Percentiles rank a stretch among this genome's conserved stretches.
Evolutionary conservation across 2,329 filamentous ascomycete species (phyloP).

Genomic region (Curvularia verruculosa): DNA sequence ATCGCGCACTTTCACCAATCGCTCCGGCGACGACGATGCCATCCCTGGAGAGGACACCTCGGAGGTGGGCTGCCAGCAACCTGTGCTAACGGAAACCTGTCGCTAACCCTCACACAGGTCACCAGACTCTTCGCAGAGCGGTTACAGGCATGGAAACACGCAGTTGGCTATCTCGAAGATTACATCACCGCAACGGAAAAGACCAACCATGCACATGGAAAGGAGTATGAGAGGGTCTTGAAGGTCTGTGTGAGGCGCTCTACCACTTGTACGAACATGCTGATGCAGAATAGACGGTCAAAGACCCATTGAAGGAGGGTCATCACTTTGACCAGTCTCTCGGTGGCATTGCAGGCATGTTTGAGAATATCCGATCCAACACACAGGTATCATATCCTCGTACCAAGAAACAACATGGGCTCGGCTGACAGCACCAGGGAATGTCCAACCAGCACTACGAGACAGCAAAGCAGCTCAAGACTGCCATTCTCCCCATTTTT

Average conservation of each 20-base stretch:
- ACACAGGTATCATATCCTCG: conserved; percentile 65
- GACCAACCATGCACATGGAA: conserved; percentile 80
- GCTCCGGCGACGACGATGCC: conserved; percentile 52
- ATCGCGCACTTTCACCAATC: conserved; percentile 41
- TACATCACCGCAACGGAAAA: conserved; percentile 87
- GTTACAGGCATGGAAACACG: conserved; percentile 94
- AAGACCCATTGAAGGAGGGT: conserved; percentile 82
- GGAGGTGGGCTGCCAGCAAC: conserved; percentile 35
- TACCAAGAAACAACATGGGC: not conserved
- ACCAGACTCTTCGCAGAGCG: conserved; percentile 78
- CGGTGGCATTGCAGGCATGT: conserved; percentile 87
- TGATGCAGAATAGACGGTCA: conserved; percentile 70
- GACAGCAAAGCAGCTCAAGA: conserved; percentile 89
- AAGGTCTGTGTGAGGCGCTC: conserved; percentile 63
- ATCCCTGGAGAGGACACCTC: conserved; percentile 57
- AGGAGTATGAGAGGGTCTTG: conserved; percentile 93
- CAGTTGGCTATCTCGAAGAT: conserved; percentile 87
- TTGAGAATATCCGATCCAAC: conserved; percentile 92
- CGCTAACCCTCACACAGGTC: conserved; percentile 21
- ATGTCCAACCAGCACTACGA: conserved; percentile 88
- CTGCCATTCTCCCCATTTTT: conserved; percentile 83
- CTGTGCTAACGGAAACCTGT: too few species aligned
- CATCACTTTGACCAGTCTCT: conserved; percentile 91
- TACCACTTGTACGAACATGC: not conserved
- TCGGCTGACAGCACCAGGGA: conserved; percentile 58